Percentiles rank a stretch among this genome's conserved stretches.
phyloP scores from a whole-genome alignment of 805 yeast species.

The Lipomyces yamadae region DNA sequence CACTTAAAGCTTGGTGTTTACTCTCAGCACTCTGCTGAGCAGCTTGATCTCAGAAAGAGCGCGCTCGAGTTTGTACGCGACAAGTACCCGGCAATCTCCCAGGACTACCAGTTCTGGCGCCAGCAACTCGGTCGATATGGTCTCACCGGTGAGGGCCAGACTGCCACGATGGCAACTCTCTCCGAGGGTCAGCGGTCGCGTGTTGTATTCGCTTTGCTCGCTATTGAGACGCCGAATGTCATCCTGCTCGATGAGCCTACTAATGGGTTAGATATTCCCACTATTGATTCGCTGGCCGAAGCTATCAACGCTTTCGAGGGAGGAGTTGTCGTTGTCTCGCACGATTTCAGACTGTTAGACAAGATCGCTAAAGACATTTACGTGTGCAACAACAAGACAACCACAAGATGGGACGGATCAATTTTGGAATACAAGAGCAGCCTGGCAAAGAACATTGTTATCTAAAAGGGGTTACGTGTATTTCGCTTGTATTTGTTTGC shows the following conservation, averaged over 20 bases:
- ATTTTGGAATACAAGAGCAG: conserved; percentile 92
- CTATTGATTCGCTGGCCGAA: conserved; percentile 96
- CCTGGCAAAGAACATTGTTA: conserved; percentile 87
- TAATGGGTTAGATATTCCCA: conserved; percentile 97
- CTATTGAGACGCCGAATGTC: conserved; percentile 93
- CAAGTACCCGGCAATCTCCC: conserved; percentile 85
- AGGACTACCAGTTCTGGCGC: conserved; percentile 96
- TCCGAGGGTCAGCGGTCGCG: conserved; percentile 99
- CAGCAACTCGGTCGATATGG: conserved; percentile 97
- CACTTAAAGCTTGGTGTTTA: conserved; percentile 98
- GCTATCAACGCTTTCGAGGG: conserved; percentile 95
- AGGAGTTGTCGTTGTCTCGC: conserved; percentile 98
- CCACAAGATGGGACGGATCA: conserved; percentile 94
- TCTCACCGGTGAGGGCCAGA: conserved; percentile 98
- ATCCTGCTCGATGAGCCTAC: conserved; percentile 98
- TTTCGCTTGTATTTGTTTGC: not conserved
- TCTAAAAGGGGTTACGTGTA: conserved; percentile 9
- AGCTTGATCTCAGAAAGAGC: conserved; percentile 91
- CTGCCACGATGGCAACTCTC: conserved; percentile 96
- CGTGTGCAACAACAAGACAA: conserved; percentile 94
- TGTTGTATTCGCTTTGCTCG: conserved; percentile 95
- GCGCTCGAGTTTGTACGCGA: conserved; percentile 97
- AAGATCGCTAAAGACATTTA: conserved; percentile 96
- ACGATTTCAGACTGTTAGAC: conserved; percentile 97
- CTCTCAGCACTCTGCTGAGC: conserved; percentile 99